These are phyloP conservation scores for Ogataea paraovalis DNA, from an alignment of 805 yeast species.

Conservation along the genomic window DNA sequence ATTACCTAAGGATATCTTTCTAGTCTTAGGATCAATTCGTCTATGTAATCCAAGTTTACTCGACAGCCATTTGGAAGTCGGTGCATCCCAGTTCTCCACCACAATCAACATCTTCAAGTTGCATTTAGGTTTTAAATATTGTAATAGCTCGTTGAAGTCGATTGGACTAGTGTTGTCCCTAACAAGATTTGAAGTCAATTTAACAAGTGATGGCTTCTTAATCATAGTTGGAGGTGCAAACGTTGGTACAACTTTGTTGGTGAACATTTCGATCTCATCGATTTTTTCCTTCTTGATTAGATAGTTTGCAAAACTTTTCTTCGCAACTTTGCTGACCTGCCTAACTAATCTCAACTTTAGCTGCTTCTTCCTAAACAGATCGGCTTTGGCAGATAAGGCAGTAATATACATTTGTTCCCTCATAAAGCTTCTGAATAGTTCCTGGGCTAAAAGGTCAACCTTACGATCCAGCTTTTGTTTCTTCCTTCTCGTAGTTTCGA, in stretches of 20 bases:
- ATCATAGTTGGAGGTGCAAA: conserved; percentile 15
- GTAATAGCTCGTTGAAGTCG: background rate
- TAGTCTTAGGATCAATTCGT: conserved; percentile 16
- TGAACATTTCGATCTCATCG: conserved; percentile 33
- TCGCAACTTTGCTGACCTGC: conserved; percentile 31
- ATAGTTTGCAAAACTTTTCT: conserved; percentile 17
- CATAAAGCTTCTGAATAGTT: conserved; percentile 57
- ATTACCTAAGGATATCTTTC: conserved; percentile 6
- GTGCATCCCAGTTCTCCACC: conserved; percentile 44
- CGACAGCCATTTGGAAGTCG: conserved; percentile 47
- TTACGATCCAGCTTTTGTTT: conserved; percentile 21
- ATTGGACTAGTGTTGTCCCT: conserved; percentile 37
- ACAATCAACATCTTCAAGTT: conserved; percentile 35
- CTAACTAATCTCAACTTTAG: conserved; percentile 32
- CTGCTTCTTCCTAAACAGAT: conserved; percentile 28
- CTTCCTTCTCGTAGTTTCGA: conserved; percentile 6
- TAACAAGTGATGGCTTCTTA: background rate
- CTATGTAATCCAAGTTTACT: conserved; percentile 38
- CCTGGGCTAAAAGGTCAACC: conserved; percentile 41
- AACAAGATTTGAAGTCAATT: background rate
- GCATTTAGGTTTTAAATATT: conserved; percentile 6
- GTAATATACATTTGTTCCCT: conserved; percentile 49
- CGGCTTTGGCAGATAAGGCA: conserved; percentile 44
- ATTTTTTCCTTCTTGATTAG: conserved; percentile 35
- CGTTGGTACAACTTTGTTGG: conserved; percentile 25